A percentile compares a stretch with the other conserved stretches of the same genome.
These are phyloP conservation scores for Lathyrus oleraceus DNA, from an alignment of 306 rosid species.

Conservation along the genomic window DNA sequence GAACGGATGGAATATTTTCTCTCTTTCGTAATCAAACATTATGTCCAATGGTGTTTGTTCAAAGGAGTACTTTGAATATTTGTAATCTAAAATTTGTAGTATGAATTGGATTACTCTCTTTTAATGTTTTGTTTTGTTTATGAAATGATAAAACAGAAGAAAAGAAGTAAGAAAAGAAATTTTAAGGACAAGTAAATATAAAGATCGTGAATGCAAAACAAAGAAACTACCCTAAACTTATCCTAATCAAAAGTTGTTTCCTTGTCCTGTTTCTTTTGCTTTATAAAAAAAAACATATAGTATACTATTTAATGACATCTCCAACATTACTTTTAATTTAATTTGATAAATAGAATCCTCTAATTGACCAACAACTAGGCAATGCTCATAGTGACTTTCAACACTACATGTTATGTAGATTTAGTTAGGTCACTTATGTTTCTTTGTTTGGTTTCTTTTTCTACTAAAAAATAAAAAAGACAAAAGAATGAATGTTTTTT, in stretches of 20 bases:
- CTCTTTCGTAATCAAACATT: too few relatives aligned
- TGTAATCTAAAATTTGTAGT: too few relatives aligned
- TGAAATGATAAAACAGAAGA: not conserved
- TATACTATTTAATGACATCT: slow-evolving; percentile 20
- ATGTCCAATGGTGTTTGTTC: too few relatives aligned
- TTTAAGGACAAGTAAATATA: slow-evolving; percentile 4
- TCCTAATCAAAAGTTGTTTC: slow-evolving; percentile 40
- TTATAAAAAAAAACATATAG: slow-evolving; percentile 34
- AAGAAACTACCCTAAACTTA: slow-evolving; percentile 11
- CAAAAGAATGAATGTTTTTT: slow-evolving; percentile 41
- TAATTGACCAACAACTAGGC: slow-evolving; percentile 31
- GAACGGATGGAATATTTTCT: too few relatives aligned
- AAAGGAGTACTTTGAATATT: too few relatives aligned
- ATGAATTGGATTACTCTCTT: too few relatives aligned
- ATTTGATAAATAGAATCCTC: slow-evolving; percentile 23
- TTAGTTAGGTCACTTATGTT: slow-evolving; percentile 13
- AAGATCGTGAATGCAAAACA: slow-evolving; percentile 29
- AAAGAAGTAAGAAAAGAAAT: not conserved
- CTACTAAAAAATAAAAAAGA: slow-evolving; percentile 13
- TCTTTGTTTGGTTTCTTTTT: slow-evolving; percentile 44
- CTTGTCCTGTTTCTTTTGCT: slow-evolving; percentile 44
- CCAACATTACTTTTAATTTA: slow-evolving; percentile 30
- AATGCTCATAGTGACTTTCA: slow-evolving; percentile 24
- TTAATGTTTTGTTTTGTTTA: not conserved
- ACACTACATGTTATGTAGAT: slow-evolving; percentile 13